phyloP scores from a whole-genome alignment of 768 basidiomycete genomes.

The Fomitopsis serialis region DNA sequence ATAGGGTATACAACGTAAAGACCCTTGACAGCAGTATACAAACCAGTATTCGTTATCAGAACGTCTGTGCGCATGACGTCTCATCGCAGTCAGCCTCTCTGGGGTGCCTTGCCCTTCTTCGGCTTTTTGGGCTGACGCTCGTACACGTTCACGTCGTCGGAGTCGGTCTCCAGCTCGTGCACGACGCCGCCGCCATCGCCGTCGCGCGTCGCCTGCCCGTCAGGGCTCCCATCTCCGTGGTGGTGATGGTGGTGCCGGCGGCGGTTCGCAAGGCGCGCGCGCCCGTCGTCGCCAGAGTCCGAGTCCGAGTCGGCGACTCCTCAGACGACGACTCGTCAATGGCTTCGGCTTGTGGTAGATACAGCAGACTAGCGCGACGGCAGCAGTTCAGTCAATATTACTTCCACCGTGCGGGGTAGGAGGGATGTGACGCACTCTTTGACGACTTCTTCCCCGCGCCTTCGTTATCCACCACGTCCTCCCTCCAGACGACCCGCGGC shows the following conservation, averaged over 20 bases:
- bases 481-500: constrained; percentile 73
- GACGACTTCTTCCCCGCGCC: constrained; percentile 85
- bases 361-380: constrained; percentile 70
- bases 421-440: constrained; percentile 62
- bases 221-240: constrained; percentile 11
- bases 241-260: constrained; percentile 13
- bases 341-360: constrained; percentile 81
- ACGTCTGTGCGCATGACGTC: not conserved
- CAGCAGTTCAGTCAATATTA: not conserved
- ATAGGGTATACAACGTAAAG: no score
- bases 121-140: constrained; percentile 27
- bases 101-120: constrained; percentile 15
- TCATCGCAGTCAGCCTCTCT: not conserved
- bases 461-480: constrained; percentile 89
- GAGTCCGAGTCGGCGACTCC: constrained; percentile 47
- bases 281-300: constrained; percentile 25
- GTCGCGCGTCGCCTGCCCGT: constrained; percentile 10
- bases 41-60: no score
- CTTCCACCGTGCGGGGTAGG: not conserved
- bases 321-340: constrained; percentile 79
- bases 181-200: constrained; percentile 16
- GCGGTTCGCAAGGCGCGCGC: constrained; percentile 6
- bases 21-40: no score
- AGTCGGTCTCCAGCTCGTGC: constrained; percentile 19
- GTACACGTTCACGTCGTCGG: constrained; percentile 29